Evolutionary conservation across 164 flowering plant species (phyloP), one percentile per base, ranked within the genome.

Genomic region (Aristolochia contorta): DNA sequence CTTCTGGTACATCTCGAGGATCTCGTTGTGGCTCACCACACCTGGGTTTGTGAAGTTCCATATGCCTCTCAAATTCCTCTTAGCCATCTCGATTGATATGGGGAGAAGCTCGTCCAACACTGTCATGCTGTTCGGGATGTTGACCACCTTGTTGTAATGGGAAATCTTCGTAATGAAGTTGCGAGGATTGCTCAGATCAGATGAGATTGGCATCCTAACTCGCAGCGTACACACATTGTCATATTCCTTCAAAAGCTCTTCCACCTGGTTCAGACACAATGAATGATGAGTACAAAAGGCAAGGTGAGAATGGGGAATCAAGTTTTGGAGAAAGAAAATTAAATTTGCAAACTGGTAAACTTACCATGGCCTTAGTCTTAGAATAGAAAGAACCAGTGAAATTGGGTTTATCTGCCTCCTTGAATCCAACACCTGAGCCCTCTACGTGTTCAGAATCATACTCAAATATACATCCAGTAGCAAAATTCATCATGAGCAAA

Each of bases 41-140:
- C 86, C 88, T 1, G 85, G 88, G 70, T 83, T 84, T 25, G 89
- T 84, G 75, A 81, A 84, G 77, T 84, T 84, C 82, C 82, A 84
- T 24, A 84, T 80, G 1, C 89, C 89, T 57, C 68, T 77, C 65
- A 70, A 65, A 69, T 82, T 80, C 59, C 84, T 60, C 69, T 84
- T 84, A 23, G 86, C 89, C 89, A 84, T 84, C 79, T 84, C 86
- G 49, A 84, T 70, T 18, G 89, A 78, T 50, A 84, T 80, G 25
- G 89, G 89, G n/a, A 84, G 72, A 58, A 84, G 83, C 62, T 84
- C 89, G 61, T 84, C 89, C 79, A 84, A 60, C 41, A 84, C 45
- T 1, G 86, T 84, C 84, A 84, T 80, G 75, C 86, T 82, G 75
- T 84, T 84, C 27, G 89, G 85, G 48, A 84, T 84, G 72, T 84